Percentiles rank a stretch among this genome's conserved stretches.
phyloP scores from a whole-genome alignment of 768 basidiomycete species.

The Lyophyllum decastes region DNA sequence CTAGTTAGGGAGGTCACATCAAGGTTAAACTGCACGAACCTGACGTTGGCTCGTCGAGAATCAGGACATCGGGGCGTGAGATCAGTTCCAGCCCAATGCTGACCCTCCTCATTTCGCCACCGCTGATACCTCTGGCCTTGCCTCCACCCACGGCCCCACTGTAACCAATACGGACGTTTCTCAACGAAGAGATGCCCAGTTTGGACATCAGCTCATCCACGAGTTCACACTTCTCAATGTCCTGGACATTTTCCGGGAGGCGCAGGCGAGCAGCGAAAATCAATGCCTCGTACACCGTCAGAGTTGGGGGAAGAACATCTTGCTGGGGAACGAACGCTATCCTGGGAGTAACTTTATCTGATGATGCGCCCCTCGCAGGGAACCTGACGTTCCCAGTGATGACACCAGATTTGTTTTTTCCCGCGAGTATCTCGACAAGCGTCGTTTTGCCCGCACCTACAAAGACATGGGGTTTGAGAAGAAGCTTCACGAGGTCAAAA shows the following conservation, averaged over 20 bases:
- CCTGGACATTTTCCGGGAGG: slow-evolving; percentile 70
- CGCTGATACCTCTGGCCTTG: slow-evolving; percentile 81
- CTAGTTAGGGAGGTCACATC: background rate
- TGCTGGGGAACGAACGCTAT: slow-evolving; percentile 89
- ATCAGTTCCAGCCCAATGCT: slow-evolving; percentile 91
- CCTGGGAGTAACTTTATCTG: slow-evolving; percentile 38
- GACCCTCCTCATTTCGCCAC: slow-evolving; percentile 89
- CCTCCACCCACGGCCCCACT: slow-evolving; percentile 58
- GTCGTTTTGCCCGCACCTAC: slow-evolving; percentile 88
- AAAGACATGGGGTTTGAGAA: background rate
- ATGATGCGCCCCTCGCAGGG: slow-evolving; percentile 32
- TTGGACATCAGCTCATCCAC: slow-evolving; percentile 75
- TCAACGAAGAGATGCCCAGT: slow-evolving; percentile 73
- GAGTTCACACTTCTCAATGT: slow-evolving; percentile 60
- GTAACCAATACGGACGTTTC: slow-evolving; percentile 68
- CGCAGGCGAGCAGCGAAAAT: slow-evolving; percentile 85
- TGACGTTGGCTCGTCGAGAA: slow-evolving; percentile 86
- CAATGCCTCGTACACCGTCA: slow-evolving; percentile 83
- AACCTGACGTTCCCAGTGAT: slow-evolving; percentile 67
- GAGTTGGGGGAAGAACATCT: slow-evolving; percentile 75
- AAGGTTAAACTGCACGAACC: slow-evolving; percentile 29
- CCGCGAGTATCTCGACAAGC: slow-evolving; percentile 86
- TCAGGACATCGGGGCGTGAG: slow-evolving; percentile 79
- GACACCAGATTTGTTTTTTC: slow-evolving; percentile 75
- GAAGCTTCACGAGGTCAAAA: background rate